Evolutionary conservation across 768 basidiomycete species (phyloP).

Genomic region (Russula olivacea): DNA sequence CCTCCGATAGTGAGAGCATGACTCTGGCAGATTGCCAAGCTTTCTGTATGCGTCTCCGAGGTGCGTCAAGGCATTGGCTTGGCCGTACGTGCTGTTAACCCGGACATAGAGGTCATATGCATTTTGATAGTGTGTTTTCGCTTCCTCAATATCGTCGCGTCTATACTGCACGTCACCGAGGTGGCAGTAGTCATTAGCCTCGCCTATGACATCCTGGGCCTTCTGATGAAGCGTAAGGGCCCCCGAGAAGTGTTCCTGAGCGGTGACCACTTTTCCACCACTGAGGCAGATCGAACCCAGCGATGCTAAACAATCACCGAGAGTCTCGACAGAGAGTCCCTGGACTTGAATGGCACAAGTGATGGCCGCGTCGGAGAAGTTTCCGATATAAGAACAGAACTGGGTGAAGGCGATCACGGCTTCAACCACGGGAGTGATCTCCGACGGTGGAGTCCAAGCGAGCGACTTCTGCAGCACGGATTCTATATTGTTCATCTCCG

Average conservation of each 20-base stretch:
- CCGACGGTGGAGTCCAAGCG: conserved; percentile 5
- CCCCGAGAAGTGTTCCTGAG: not conserved
- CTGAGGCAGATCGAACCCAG: conserved; percentile 9
- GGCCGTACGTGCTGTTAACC: not conserved
- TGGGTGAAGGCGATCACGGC: conserved; percentile 18
- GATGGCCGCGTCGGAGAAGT: conserved; percentile 14
- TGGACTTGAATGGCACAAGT: not conserved
- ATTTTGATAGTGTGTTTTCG: conserved; percentile 1
- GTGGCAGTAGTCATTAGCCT: conserved; percentile 18
- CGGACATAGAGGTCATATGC: conserved; percentile 11
- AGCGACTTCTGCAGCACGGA: conserved; percentile 11
- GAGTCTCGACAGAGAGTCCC: conserved; percentile 1
- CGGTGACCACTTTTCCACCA: not conserved
- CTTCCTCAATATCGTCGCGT: conserved; percentile 8
- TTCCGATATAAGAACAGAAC: conserved; percentile 16
- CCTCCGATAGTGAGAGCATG: not conserved
- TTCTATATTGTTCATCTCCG: conserved; percentile 20
- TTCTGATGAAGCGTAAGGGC: conserved; percentile 6
- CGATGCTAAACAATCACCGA: conserved; percentile 8
- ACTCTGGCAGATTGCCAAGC: conserved; percentile 12
- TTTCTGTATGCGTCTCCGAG: conserved; percentile 16
- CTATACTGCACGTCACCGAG: conserved; percentile 17
- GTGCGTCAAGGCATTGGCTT: conserved; percentile 21
- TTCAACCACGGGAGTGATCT: conserved; percentile 7
- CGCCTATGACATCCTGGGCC: conserved; percentile 12